phyloP scores from a whole-genome alignment of 1,284 basidiomycete genomes.

The Ceratobasidium sp. region DNA sequence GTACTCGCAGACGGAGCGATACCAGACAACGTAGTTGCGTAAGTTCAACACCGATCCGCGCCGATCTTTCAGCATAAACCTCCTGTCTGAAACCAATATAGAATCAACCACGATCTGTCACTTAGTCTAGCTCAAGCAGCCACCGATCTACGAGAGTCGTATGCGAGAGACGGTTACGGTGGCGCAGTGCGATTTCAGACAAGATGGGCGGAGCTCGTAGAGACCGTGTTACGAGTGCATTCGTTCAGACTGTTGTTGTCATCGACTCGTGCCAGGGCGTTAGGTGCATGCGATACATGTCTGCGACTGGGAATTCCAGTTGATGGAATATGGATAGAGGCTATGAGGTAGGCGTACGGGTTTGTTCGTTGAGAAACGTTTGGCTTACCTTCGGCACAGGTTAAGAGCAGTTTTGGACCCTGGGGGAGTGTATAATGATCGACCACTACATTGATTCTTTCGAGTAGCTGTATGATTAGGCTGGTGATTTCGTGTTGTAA shows the following conservation, averaged over 20 bases:
- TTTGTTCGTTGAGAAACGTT: not conserved
- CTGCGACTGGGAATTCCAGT: constrained; percentile 22
- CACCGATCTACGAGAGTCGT: constrained; percentile 28
- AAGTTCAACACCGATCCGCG: not conserved
- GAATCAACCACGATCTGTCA: constrained; percentile 38
- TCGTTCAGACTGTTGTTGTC: constrained; percentile 26
- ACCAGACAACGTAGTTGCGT: constrained; percentile 32
- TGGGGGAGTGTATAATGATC: constrained; percentile 9
- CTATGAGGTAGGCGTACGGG: constrained; percentile 17
- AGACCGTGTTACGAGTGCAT: constrained; percentile 30
- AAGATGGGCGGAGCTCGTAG: constrained; percentile 34
- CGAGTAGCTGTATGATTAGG: not conserved
- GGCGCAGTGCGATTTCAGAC: constrained; percentile 30
- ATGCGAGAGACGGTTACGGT: constrained; percentile 30
- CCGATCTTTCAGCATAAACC: too few relatives aligned
- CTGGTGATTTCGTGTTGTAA: not conserved
- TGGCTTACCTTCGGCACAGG: not conserved
- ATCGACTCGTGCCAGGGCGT: constrained; percentile 26
- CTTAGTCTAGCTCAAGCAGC: constrained; percentile 30
- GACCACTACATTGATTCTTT: constrained; percentile 4
- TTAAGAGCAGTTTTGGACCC: constrained; percentile 29
- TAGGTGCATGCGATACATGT: constrained; percentile 34
- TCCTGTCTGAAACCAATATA: constrained; percentile 10
- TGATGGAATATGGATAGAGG: constrained; percentile 34
- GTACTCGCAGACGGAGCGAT: constrained; percentile 30